Base-by-base conservation (phyloP, 1,284 basidiomycete species). In the Clitocybe nebularis region DNA sequence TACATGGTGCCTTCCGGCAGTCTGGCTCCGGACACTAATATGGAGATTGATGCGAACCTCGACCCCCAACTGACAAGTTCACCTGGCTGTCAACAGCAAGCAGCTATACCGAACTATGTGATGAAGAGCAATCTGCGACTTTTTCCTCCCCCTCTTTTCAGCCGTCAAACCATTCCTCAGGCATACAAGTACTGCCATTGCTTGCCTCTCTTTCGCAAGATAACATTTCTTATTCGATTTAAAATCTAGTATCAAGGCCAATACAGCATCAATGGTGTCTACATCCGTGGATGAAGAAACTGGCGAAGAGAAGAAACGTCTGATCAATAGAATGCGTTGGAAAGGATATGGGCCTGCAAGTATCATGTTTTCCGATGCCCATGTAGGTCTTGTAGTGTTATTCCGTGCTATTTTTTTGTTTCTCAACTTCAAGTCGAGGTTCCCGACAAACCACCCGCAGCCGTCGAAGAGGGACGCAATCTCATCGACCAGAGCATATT, bases 141-240 rank as follows among this genome's bases (percentile, higher is more conserved):
- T 7, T 80, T 90, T 47, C 89, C 91, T 22, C 90, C 91, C 1
- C 89, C 90, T 4, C 61, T 92, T 33, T 93, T 93, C 63, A 87
- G 85, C 54, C 74, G 89, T 21, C 84, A 89, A 50, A 71, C 70
- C 0, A 76, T 92, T 30, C 79, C 89, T 16, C 81, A 87, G 49
- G 77, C 76, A 38, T 93, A 92, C 68, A 84, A 82, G 89, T 89
- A 39, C 41, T 71, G n/a, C n/a, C n/a, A n/a, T n/a, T n/a, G n/a
- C n/a, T n/a, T n/a, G 62, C 8, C 4, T 7, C 36, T 11, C 39
- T 23, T 23, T 23, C 21, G 36, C 40, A 32, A 19, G 26, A 43
- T 3, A 13, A 11, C 3, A 41, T 11, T 3, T 14, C 14, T 19
- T 7, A 7, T 7, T 41, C 6, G 29, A 7, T 41, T 8, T 13